Evolutionary conservation across 306 rosid species (phyloP).

Genomic region (Biancaea sappan): DNA sequence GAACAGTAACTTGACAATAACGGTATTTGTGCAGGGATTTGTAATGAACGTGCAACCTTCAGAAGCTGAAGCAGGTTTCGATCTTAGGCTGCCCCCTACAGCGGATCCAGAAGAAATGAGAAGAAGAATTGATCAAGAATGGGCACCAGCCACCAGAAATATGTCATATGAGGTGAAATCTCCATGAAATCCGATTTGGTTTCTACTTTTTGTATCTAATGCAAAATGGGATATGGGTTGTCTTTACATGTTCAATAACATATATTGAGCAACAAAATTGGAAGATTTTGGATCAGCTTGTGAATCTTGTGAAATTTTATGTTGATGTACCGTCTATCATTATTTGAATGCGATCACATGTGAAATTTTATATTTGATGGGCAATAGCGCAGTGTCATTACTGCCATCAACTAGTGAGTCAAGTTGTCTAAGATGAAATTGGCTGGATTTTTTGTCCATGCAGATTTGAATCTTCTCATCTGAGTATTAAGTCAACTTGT

Average conservation of each 20-base stretch:
- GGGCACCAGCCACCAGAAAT: constrained; percentile 79
- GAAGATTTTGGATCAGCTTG: background rate
- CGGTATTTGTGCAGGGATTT: constrained; percentile 63
- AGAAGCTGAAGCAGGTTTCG: constrained; percentile 89
- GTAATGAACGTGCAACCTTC: constrained; percentile 93
- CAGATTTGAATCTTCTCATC: background rate
- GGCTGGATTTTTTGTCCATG: background rate
- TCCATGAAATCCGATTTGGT: background rate
- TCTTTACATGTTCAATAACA: background rate
- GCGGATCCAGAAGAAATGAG: constrained; percentile 67
- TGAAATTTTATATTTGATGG: too few species aligned
- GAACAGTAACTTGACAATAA: background rate
- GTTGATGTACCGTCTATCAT: background rate
- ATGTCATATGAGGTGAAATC: constrained; percentile 70
- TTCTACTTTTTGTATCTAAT: background rate
- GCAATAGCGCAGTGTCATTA: too few species aligned
- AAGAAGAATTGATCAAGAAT: constrained; percentile 70
- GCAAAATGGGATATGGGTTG: background rate
- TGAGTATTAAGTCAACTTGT: background rate
- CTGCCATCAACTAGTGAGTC: background rate
- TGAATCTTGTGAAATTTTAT: background rate
- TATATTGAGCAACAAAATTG: background rate
- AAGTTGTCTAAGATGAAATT: background rate
- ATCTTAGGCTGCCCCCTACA: constrained; percentile 71
- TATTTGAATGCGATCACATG: background rate